Conservation (phyloP, 2,329 filamentous ascomycete species). For the Ciborinia camelliae region DNA sequence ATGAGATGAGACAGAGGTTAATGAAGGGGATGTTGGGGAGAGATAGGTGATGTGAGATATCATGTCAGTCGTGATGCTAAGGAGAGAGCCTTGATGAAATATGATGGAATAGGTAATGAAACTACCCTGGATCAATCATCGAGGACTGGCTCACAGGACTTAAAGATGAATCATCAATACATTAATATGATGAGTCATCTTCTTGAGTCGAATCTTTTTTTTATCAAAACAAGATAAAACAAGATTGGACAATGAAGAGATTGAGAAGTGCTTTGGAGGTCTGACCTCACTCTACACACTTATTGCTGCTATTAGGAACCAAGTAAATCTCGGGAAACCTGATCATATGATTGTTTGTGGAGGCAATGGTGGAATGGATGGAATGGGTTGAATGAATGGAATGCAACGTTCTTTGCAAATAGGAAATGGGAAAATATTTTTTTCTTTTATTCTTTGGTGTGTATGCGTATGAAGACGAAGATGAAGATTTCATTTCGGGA, state of each 20-base stretch:
- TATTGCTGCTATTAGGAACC: not conserved
- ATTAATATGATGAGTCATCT: not conserved
- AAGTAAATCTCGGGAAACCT: too few relatives aligned
- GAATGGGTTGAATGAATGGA: not conserved
- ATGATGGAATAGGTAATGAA: not conserved
- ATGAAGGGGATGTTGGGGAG: constrained; percentile 16
- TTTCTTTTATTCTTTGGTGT: not conserved
- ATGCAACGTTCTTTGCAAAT: too few relatives aligned
- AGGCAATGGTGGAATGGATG: not conserved
- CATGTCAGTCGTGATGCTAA: too few relatives aligned
- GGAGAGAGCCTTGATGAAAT: not conserved
- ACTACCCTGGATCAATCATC: not conserved
- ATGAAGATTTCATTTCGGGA: not conserved
- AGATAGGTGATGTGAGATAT: constrained; percentile 1
- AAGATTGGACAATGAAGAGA: too few relatives aligned
- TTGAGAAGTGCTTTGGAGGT: not conserved
- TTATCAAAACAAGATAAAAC: too few relatives aligned
- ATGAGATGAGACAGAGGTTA: constrained; percentile 14
- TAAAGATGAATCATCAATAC: not conserved
- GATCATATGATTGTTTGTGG: not conserved
- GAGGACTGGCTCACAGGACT: not conserved
- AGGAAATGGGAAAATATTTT: not conserved
- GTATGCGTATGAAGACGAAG: not conserved
- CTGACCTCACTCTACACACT: not conserved
- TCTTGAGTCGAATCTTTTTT: not conserved